Evolutionary conservation across 306 rosid genomes (phyloP).

Genomic region (Gleditsia sinensis): DNA sequence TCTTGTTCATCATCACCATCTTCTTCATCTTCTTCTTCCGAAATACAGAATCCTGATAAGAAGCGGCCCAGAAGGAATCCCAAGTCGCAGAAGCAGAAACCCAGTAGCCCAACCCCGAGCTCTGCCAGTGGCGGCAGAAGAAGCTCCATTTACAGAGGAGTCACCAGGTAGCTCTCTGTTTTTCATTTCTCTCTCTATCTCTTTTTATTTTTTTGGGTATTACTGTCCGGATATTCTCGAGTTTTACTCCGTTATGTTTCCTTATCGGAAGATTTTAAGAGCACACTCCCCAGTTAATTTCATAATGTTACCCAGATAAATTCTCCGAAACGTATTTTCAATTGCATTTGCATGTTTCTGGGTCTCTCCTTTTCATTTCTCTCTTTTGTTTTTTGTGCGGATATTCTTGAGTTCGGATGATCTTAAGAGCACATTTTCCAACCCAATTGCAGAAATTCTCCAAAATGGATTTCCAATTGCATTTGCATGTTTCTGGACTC

Average conservation of each 20-base stretch:
- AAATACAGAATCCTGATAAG: slow-evolving; percentile 1
- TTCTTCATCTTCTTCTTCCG: not conserved
- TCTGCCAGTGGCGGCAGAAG: slow-evolving; percentile 10
- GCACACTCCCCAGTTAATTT: no score
- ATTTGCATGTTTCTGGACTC: slow-evolving; percentile 49
- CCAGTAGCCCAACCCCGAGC: not conserved
- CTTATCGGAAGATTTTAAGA: no score
- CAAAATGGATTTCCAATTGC: not conserved
- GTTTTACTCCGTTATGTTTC: no score
- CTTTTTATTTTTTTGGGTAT: not conserved
- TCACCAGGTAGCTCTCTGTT: not conserved
- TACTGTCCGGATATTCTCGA: no score
- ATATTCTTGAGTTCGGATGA: no score
- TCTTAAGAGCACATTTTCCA: no score
- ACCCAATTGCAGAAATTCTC: no score
- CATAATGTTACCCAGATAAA: no score
- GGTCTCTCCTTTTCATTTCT: no score
- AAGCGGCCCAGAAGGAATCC: not conserved
- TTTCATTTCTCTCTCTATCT: not conserved
- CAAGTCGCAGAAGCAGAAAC: not conserved
- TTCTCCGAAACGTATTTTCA: no score
- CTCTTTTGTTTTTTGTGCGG: no score
- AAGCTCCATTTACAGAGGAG: slow-evolving; percentile 10
- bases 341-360: no score
- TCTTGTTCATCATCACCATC: not conserved